Base-by-base conservation (phyloP, 306 rosid species). In the Arachis hypogaea region DNA sequence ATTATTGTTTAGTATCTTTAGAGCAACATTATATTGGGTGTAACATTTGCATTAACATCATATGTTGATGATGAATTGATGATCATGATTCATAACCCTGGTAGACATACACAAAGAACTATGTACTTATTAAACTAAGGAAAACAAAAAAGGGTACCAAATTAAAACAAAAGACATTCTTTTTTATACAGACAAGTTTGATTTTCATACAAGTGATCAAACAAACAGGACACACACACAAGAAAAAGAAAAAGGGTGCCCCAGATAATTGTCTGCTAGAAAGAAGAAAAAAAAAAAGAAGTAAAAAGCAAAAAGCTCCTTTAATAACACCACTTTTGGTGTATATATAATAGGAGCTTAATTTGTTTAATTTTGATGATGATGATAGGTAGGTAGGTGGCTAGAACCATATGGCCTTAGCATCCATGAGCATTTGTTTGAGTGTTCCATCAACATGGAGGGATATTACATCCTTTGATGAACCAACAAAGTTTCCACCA, bases 341-440 rank as follows among this genome's bases (percentile, higher is more conserved):
- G 46, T 58, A 22, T 55, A 54, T 5, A 10, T 7, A 59, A 45
- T 45, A 45, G 55, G 50, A 74, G 84, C 83, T 75, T 59, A 9
- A 3, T 49, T 49, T 49, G 54, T 33, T 33, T 33, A 49, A 5
- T 50, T 46, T 46, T 46, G 51, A 8, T 46, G 9, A 11, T 46
- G 11, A 8, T 58, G 69, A 63, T 58, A 3, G 29, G 60, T 59
- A 7, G 5, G 59, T 62, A 33, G 38, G 30, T 40, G 14, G 46
- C 84, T 87, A 95, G 77, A 95, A 90, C 99, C 99, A 95, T 66
- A 95, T 95, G 73, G 99, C 99, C 71, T 72, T 88, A 10, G 99
- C 99, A 71, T 92, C 98, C 9, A 84, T 90, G 74, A 95, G 96
- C 93, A 87, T 78, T 88, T 92, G 97, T 55, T 92, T 95, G 51